Conservation (phyloP, 1,139 yeast species). For the Entelexis paramagnoliae region DNA sequence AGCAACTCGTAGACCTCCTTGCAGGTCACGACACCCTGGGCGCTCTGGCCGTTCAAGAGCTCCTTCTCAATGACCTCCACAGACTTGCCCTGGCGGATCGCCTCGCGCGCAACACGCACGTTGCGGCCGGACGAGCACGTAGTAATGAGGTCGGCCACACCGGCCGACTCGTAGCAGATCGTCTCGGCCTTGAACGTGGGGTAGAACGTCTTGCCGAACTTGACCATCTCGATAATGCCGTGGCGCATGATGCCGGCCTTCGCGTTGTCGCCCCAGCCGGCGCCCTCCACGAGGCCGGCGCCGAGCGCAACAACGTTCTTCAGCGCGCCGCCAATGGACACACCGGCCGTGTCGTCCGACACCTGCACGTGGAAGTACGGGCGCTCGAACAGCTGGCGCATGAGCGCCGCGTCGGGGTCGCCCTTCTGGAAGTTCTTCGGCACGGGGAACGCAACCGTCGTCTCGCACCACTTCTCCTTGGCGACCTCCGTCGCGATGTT, state of each 20-base stretch:
- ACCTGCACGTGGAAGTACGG: constrained; percentile 92
- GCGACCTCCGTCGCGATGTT: constrained; percentile 94
- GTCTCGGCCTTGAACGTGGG: constrained; percentile 64
- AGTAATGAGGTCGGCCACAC: constrained; percentile 93
- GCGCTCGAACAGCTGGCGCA: constrained; percentile 76
- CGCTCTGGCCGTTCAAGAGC: constrained; percentile 82
- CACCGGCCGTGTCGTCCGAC: constrained; percentile 83
- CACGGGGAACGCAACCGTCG: constrained; percentile 76
- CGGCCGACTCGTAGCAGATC: constrained; percentile 84
- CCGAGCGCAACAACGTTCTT: constrained; percentile 89
- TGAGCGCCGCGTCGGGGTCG: constrained; percentile 62
- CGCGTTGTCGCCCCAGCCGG: constrained; percentile 97
- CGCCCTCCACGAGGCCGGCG: constrained; percentile 91
- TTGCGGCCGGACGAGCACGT: constrained; percentile 96
- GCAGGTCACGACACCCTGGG: constrained; percentile 86
- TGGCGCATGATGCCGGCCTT: constrained; percentile 93
- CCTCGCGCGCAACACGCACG: constrained; percentile 65
- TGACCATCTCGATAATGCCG: constrained; percentile 77
- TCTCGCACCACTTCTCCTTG: constrained; percentile 83
- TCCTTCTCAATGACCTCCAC: constrained; percentile 75
- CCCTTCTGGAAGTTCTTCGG: constrained; percentile 56
- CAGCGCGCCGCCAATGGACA: constrained; percentile 87
- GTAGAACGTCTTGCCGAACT: constrained; percentile 66
- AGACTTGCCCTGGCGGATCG: constrained; percentile 53
- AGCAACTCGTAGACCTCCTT: constrained; percentile 83